A percentile compares a stretch with the other conserved stretches of the same genome.
Conservation (phyloP, 2,329 filamentous ascomycete genomes). For the Epicoccum nigrum region DNA sequence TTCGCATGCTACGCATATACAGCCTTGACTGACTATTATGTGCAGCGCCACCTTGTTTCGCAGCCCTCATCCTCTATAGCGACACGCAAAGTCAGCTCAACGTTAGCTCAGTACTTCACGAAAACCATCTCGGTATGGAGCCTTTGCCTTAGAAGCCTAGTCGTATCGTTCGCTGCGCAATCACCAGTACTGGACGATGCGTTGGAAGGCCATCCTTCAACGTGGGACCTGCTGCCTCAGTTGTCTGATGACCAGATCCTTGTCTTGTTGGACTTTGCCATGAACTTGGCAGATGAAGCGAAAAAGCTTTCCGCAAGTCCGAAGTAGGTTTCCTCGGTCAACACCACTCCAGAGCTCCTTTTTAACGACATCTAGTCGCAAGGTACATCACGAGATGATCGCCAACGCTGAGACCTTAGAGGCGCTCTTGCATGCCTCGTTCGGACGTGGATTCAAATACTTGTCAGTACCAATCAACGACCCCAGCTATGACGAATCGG, state of each 20-base stretch:
- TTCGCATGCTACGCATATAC: not conserved
- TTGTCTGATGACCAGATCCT: conserved; percentile 60
- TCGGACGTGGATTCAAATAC: conserved; percentile 45
- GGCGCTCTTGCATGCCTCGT: conserved; percentile 53
- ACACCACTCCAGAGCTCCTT: not conserved
- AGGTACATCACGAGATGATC: conserved; percentile 59
- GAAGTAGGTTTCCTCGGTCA: conserved; percentile 32
- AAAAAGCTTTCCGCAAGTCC: conserved; percentile 70
- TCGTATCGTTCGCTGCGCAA: conserved; percentile 62
- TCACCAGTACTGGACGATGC: conserved; percentile 56
- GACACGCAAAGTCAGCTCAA: conserved; percentile 76
- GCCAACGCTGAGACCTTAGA: conserved; percentile 60
- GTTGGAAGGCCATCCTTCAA: conserved; percentile 52
- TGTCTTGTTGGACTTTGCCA: conserved; percentile 69
- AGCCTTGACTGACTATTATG: conserved; percentile 12
- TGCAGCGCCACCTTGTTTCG: conserved; percentile 39
- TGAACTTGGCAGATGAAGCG: conserved; percentile 68
- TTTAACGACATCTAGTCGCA: conserved; percentile 36
- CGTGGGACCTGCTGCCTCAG: conserved; percentile 53
- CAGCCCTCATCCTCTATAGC: conserved; percentile 62
- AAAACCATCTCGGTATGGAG: conserved; percentile 72
- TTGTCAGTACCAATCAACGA: conserved; percentile 35
- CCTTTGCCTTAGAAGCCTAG: conserved; percentile 68
- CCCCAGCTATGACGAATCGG: conserved; percentile 26
- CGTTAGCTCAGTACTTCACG: conserved; percentile 75